Conservation (phyloP, 2,329 filamentous ascomycete species). For the Fusarium mangiferae region DNA sequence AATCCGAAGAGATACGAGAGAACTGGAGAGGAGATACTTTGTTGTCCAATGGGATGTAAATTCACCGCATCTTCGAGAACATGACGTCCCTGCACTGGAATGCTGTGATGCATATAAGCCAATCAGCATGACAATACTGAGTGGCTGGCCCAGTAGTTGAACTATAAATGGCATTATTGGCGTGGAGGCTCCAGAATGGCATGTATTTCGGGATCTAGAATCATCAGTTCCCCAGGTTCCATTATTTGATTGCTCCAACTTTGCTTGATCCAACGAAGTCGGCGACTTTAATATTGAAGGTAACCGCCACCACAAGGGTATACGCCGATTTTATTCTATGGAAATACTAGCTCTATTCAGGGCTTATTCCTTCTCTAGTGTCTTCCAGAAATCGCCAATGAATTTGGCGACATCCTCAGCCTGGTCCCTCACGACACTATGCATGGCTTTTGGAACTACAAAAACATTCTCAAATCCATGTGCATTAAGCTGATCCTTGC, state of each 20-base stretch:
- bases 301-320: accelerated
- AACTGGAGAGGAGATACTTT: accelerated
- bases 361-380: neutral
- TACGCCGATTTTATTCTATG: no score
- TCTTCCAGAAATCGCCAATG: slow-evolving; percentile 35
- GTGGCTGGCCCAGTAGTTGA: neutral
- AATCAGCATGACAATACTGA: neutral
- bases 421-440: slow-evolving; percentile 42
- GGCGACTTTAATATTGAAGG: accelerated
- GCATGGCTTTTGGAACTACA: slow-evolving; percentile 35
- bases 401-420: slow-evolving; percentile 29
- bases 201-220: neutral
- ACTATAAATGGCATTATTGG: neutral
- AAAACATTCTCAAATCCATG: slow-evolving; percentile 36
- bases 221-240: neutral
- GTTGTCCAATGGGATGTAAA: neutral
- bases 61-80: accelerated
- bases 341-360: accelerated
- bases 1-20: neutral
- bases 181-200: accelerated
- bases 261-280: no score
- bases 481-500: slow-evolving; percentile 10
- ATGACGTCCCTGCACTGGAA: neutral
- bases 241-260: no score
- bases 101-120: accelerated